Evolutionary conservation across 1,139 yeast species (phyloP).

Genomic region (Saccharomycopsis crataegensis): DNA sequence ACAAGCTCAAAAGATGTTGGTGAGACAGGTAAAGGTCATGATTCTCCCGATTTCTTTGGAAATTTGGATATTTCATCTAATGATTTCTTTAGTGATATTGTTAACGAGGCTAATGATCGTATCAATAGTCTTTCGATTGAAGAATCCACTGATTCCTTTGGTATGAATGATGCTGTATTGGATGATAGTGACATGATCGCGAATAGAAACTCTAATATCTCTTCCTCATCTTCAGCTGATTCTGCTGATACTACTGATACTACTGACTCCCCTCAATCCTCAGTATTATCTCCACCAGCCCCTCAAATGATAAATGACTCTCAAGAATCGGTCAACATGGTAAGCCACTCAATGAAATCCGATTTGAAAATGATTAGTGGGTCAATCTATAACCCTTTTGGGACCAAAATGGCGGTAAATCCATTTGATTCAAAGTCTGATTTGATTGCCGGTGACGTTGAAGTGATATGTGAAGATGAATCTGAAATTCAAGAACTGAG

Average conservation of each 20-base stretch:
- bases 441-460: neutral
- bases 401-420: neutral
- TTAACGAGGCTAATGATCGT: conserved; percentile 9
- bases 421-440: neutral
- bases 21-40: neutral
- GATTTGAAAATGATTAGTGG: neutral
- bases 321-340: no score
- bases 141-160: neutral
- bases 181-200: neutral
- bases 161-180: neutral
- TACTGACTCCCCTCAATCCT: conserved; percentile 5
- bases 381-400: neutral
- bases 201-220: neutral
- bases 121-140: conserved; percentile 1
- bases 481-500: neutral
- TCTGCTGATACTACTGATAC: neutral
- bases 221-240: neutral
- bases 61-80: neutral
- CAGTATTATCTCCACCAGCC: conserved; percentile 3
- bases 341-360: no score
- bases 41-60: conserved; percentile 7
- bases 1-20: neutral
- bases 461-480: neutral
- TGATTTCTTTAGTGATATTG: conserved; percentile 10
- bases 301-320: neutral